Evolutionary conservation across 805 yeast genomes (phyloP).

Genomic region (Candida odintsovae): DNA sequence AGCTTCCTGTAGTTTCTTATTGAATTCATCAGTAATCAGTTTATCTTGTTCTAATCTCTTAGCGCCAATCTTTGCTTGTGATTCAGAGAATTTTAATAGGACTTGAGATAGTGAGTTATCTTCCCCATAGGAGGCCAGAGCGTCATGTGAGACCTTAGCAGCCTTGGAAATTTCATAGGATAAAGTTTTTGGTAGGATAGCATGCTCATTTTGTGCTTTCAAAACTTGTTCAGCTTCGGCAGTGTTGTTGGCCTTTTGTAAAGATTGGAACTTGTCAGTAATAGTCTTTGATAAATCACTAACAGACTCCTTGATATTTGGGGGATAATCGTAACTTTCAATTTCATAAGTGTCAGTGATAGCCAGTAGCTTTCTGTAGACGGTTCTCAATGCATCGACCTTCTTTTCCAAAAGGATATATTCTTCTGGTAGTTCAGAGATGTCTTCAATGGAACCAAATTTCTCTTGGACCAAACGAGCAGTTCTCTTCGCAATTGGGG

Average conservation of each 20-base stretch:
- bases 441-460: constrained; percentile 75
- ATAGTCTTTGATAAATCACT: constrained; percentile 55
- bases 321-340: constrained; percentile 79
- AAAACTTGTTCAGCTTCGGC: constrained; percentile 60
- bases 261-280: constrained; percentile 49
- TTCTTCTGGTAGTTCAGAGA: constrained; percentile 80
- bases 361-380: constrained; percentile 46
- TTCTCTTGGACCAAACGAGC: constrained; percentile 72
- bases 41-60: constrained; percentile 69
- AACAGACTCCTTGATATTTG: constrained; percentile 63
- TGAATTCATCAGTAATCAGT: constrained; percentile 52
- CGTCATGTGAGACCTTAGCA: constrained; percentile 44
- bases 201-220: constrained; percentile 23
- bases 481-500: constrained; percentile 78
- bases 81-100: constrained; percentile 42
- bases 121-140: constrained; percentile 26
- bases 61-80: constrained; percentile 58
- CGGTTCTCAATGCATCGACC: constrained; percentile 57
- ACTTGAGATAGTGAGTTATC: constrained; percentile 22
- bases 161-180: constrained; percentile 63
- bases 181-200: constrained; percentile 58
- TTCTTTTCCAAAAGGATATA: constrained; percentile 67
- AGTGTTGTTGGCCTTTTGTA: constrained; percentile 59
- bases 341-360: constrained; percentile 63
- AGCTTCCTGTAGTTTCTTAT: constrained; percentile 45